Evolutionary conservation across 257 asterid species (phyloP), one percentile per base, ranked within the genome.

Genomic region (Prunella vulgaris): DNA sequence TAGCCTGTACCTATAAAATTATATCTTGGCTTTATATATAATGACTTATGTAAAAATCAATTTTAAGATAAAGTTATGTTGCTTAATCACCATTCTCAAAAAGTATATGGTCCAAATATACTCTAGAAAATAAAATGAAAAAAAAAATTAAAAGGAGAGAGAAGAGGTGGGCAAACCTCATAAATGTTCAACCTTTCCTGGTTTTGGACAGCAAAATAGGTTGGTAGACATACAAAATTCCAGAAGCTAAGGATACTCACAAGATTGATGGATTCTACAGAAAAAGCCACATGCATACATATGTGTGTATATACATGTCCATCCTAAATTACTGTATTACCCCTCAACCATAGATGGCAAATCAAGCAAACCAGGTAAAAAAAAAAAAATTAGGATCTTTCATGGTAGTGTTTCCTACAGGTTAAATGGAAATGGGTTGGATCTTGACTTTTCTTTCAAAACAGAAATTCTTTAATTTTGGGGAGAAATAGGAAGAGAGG

Each of bases 231-330:
- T 7, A 2, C 44, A 48, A 51, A 54, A 70, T 48, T 66, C 20
- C 66, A 75, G 58, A 71, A 64, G 73, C 68, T 65, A 25, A 67
- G 81, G 68, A 68, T 59, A 54, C 52, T 66, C 64, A 57, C 10
- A 30, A 6, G 54, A 49, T 49, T 3, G 24, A 18, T 28, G 65
- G 62, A 48, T 63, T 46, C 69, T 61, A 37, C 14, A 14, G 14
- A 14, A 33, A 5, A 60, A 9, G 6, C 27, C 18, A 33, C 1
- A 15, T 35, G 12, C 14, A 3, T 10, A 37, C 3, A 7, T 15
- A 21, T 25, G 27, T 32, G 6, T 32, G 42, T 17, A 49, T 13
- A 2, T n/a, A n/a, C n/a, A n/a, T n/a, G n/a, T n/a, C n/a, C n/a
- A n/a, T n/a, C n/a, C 3, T 3, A 54, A 75, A 78, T 76, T 56